Evolutionary conservation across 2,329 filamentous ascomycete species (phyloP).

Genomic region (Colletotrichum karsti): DNA sequence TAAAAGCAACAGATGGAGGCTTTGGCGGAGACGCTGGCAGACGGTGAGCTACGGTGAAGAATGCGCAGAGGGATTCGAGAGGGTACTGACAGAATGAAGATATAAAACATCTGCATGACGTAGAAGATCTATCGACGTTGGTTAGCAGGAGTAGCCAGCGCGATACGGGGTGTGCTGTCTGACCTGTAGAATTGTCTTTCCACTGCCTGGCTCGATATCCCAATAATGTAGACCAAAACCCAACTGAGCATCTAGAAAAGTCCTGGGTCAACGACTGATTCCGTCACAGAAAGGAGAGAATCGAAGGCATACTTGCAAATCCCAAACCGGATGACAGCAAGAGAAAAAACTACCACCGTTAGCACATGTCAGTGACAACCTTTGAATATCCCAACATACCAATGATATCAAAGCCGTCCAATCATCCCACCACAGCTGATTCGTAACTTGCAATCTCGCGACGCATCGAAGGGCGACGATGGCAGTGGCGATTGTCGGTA

Average conservation of each 20-base stretch:
- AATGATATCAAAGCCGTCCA: conserved; percentile 14
- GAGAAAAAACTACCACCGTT: background rate
- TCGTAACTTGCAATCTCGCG: conserved; percentile 1
- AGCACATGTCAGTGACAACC: accelerated
- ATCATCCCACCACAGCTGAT: conserved; percentile 27
- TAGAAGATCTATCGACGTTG: conserved; percentile 26
- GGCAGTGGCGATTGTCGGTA: background rate
- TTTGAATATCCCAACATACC: background rate
- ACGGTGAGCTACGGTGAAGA: background rate
- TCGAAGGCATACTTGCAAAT: background rate
- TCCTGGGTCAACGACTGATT: background rate
- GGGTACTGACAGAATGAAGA: conserved; percentile 24
- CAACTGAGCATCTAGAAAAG: background rate
- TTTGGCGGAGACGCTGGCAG: conserved; percentile 29
- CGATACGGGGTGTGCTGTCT: background rate
- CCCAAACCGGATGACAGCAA: background rate
- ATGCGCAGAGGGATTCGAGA: accelerated
- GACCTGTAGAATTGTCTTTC: conserved; percentile 18
- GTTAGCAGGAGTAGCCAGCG: background rate
- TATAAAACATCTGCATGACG: conserved; percentile 33
- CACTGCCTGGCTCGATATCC: conserved; percentile 29
- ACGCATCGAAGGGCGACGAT: conserved; percentile 13
- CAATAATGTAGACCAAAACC: conserved; percentile 35
- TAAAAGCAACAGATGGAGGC: conserved; percentile 34
- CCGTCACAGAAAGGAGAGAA: background rate